Evolutionary conservation across 495 filamentous ascomycete species (phyloP).

Genomic region (Aspergillus hancockii): DNA sequence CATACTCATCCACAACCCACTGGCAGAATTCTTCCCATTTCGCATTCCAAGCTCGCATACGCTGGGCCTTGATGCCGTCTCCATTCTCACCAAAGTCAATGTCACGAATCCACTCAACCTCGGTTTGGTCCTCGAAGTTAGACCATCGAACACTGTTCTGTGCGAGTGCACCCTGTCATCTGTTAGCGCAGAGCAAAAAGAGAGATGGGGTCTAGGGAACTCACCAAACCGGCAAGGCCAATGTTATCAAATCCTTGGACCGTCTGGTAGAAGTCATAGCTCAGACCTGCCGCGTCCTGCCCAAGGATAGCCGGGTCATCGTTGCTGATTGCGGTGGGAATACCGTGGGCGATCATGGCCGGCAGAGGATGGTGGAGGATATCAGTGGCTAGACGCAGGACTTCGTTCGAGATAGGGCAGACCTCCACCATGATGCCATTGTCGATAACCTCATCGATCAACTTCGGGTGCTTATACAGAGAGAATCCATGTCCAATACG

Average conservation of each 20-base stretch:
- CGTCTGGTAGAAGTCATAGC: slow-evolving; percentile 23
- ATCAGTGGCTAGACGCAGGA: slow-evolving; percentile 22
- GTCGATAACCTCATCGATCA: slow-evolving; percentile 19
- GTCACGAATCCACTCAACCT: slow-evolving; percentile 19
- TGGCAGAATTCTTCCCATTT: slow-evolving; percentile 24
- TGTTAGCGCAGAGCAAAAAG: neutral
- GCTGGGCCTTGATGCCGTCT: slow-evolving; percentile 14
- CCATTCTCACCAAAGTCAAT: slow-evolving; percentile 19
- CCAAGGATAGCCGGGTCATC: slow-evolving; percentile 26
- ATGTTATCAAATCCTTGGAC: slow-evolving; percentile 26
- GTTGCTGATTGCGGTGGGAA: slow-evolving; percentile 24
- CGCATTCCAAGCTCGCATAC: slow-evolving; percentile 17
- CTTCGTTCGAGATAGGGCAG: slow-evolving; percentile 28
- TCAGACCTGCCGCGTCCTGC: slow-evolving; percentile 19
- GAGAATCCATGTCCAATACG: slow-evolving; percentile 28
- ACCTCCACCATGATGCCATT: slow-evolving; percentile 23
- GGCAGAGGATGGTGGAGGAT: slow-evolving; percentile 23
- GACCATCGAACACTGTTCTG: slow-evolving; percentile 25
- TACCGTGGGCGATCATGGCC: slow-evolving; percentile 23
- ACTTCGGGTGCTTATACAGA: slow-evolving; percentile 24
- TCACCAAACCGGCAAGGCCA: slow-evolving; percentile 21
- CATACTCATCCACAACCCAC: slow-evolving; percentile 23
- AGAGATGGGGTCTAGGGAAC: neutral
- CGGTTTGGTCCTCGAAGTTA: slow-evolving; percentile 23
- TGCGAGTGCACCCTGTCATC: slow-evolving; percentile 17